Conservation (phyloP, 768 basidiomycete species). For the Boletus barrowsii region DNA sequence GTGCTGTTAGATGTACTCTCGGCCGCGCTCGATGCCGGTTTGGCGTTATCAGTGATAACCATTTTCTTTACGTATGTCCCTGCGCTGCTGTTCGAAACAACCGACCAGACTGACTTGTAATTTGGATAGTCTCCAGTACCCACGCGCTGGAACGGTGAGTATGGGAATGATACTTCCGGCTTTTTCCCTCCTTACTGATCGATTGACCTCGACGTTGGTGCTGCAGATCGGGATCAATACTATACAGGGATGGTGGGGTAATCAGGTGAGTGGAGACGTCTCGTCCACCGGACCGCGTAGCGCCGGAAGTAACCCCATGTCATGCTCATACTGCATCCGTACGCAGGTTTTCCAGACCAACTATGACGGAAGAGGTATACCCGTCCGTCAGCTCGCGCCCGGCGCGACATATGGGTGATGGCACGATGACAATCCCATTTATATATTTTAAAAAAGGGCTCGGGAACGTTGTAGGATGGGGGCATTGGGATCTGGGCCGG, state of each 20-base stretch:
- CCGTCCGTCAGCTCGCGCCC: not conserved
- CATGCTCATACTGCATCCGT: not conserved
- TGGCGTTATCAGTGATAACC: constrained; percentile 61
- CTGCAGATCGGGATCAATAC: constrained; percentile 19
- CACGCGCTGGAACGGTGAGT: constrained; percentile 22
- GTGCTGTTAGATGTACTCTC: constrained; percentile 57
- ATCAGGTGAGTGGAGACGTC: constrained; percentile 9
- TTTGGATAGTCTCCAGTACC: constrained; percentile 29
- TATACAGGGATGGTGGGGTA: constrained; percentile 30
- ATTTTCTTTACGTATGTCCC: constrained; percentile 63
- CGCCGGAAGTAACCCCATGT: too few relatives aligned
- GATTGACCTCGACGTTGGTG: too few relatives aligned
- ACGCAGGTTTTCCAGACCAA: not conserved
- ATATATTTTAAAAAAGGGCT: too few relatives aligned
- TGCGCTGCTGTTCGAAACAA: not conserved
- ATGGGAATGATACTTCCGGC: too few relatives aligned
- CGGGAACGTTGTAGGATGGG: too few relatives aligned
- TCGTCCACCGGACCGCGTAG: too few relatives aligned
- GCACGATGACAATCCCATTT: too few relatives aligned
- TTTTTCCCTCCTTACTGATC: not conserved
- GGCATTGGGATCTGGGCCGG: too few relatives aligned
- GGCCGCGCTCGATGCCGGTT: constrained; percentile 72
- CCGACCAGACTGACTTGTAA: not conserved
- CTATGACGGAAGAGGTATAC: not conserved
- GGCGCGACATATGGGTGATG: not conserved